Percentiles rank a stretch among this genome's conserved stretches.
These are phyloP conservation scores for Amauroascus verrucosus DNA, from an alignment of 2,329 filamentous ascomycete genomes.

Conservation along the genomic window DNA sequence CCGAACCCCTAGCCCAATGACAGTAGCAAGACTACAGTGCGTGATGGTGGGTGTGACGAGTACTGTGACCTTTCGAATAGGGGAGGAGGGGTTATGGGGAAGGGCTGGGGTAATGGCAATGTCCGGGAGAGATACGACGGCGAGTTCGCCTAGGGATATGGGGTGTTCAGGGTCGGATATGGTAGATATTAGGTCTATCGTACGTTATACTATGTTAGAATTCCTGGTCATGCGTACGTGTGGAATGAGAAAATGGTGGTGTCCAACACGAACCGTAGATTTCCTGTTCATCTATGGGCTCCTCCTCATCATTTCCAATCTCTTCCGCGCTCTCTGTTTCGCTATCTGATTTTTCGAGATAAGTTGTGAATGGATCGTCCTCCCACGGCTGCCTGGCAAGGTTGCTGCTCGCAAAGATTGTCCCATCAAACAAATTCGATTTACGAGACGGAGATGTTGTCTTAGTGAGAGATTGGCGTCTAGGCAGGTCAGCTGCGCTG, in stretches of 20 bases:
- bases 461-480: constrained; percentile 47
- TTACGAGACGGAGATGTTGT: constrained; percentile 30
- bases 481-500: constrained; percentile 77
- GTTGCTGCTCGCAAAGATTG: constrained; percentile 39
- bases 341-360: constrained; percentile 22
- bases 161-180: constrained; percentile 97
- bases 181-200: constrained; percentile 74
- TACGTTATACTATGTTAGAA: background rate
- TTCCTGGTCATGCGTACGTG: background rate
- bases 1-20: constrained; percentile 86
- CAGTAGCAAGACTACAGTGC: constrained; percentile 90
- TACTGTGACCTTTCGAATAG: constrained; percentile 67
- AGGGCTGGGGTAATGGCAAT: constrained; percentile 66
- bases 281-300: constrained; percentile 93
- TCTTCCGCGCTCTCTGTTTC: constrained; percentile 23
- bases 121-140: constrained; percentile 91
- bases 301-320: constrained; percentile 52
- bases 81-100: constrained; percentile 45
- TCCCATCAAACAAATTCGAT: constrained; percentile 19
- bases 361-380: constrained; percentile 41
- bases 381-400: constrained; percentile 21
- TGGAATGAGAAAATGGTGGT: background rate
- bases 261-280: constrained; percentile 60
- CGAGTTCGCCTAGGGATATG: constrained; percentile 80
- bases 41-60: constrained; percentile 94